Evolutionary conservation across 768 basidiomycete genomes (phyloP).

Genomic region (Mycena sanguinolenta): DNA sequence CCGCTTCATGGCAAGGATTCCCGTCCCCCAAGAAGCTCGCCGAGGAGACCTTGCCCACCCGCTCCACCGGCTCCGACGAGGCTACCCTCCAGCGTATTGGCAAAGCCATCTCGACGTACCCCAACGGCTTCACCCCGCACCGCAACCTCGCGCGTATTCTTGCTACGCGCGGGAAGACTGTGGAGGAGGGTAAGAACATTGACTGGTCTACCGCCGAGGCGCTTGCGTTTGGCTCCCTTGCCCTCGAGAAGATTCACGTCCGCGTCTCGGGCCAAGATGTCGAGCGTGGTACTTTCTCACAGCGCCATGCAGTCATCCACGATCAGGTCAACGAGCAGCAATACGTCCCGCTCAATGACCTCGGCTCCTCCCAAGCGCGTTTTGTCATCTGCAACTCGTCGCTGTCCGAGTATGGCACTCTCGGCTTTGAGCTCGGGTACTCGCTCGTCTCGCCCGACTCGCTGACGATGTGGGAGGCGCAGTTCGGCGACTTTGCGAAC

Average conservation of each 20-base stretch:
- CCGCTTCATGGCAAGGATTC: slow-evolving; percentile 98
- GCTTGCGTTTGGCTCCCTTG: slow-evolving; percentile 93
- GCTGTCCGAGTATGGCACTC: slow-evolving; percentile 92
- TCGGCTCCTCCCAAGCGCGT: slow-evolving; percentile 88
- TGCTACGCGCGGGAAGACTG: slow-evolving; percentile 85
- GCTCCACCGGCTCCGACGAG: slow-evolving; percentile 84
- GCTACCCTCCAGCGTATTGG: slow-evolving; percentile 88
- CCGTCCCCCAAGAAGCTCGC: slow-evolving; percentile 96
- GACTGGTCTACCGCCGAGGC: slow-evolving; percentile 99
- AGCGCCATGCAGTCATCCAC: slow-evolving; percentile 96
- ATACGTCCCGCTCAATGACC: slow-evolving; percentile 90
- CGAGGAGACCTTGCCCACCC: slow-evolving; percentile 92
- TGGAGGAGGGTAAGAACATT: slow-evolving; percentile 91
- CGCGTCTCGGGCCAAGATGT: slow-evolving; percentile 98
- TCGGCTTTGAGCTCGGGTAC: slow-evolving; percentile 98
- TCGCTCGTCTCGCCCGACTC: slow-evolving; percentile 95
- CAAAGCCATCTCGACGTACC: slow-evolving; percentile 88
- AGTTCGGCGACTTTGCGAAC: slow-evolving; percentile 98
- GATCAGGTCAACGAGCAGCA: slow-evolving; percentile 94
- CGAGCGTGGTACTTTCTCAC: slow-evolving; percentile 98
- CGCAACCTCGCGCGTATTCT: slow-evolving; percentile 96
- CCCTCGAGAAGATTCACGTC: slow-evolving; percentile 93
- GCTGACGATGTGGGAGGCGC: slow-evolving; percentile 98
- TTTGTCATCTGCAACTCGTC: slow-evolving; percentile 98
- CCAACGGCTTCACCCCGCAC: slow-evolving; percentile 88